Evolutionary conservation across 2,329 filamentous ascomycete species (phyloP), one percentile per base, ranked within the genome.

Genomic region (Ceratocystis destructans): DNA sequence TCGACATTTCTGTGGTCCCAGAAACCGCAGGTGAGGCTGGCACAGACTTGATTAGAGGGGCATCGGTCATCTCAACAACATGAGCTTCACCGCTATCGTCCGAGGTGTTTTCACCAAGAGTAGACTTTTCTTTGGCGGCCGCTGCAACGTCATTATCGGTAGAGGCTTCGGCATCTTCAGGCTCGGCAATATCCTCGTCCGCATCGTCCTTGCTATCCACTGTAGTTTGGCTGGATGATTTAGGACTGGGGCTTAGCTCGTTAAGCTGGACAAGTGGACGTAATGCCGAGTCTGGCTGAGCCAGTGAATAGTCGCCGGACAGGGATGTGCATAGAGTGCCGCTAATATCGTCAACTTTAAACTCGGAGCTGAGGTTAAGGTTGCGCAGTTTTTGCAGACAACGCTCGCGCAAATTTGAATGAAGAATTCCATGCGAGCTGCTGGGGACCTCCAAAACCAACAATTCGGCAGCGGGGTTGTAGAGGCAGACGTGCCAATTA

Each of bases 401-500:
- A n/a, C 61, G 59, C 31, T 41, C 33, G 22, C 61, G 46, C 10
- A 66, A 61, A 41, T 64, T 37, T 10, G 63, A 33, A 22, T 64
- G 63, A 22, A 64, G 50, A 22, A 55, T 22, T 15, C 33, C 41
- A 41, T 66, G 61, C 22, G 46, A 44, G n/a, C 46, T 41, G 17
- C 65, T 66, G 20, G 61, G 65, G 25, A 66, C 61, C 53, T 66
- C 65, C 12, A 66, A 20, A 5, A 66, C 44, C 48, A 66, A 48
- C 15, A 66, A 33, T 25, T 66, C 65, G 50, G 65, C 65, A 3
- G 37, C 25, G n/a, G 61, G 31, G 61, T 66, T 66, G 65, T 66
- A 66, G 20, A 62, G 28, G 61, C 61, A 63, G 33, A 66, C 50
- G 12, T 63, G 61, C 65, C 65, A 66, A 25, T 63, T 31, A 5